Conservation (phyloP, 1,284 basidiomycete genomes). For the Cutaneotrichosporon daszewskae region DNA sequence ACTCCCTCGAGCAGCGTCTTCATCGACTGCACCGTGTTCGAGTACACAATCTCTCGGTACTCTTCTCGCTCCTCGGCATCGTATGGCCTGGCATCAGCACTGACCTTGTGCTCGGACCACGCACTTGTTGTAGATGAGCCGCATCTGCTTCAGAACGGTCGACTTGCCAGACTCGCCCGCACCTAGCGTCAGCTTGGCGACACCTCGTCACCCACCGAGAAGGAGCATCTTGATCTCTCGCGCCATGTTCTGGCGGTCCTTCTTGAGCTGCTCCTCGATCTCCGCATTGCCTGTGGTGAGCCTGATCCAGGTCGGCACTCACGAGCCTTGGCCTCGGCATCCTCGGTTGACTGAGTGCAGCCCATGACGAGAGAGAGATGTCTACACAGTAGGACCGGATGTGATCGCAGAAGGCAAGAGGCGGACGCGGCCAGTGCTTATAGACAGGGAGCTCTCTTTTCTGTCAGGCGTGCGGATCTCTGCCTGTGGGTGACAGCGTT, state of each 20-base stretch:
- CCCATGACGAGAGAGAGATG: slow-evolving; percentile 38
- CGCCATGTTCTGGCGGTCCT: slow-evolving; percentile 83
- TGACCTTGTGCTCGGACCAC: slow-evolving; percentile 5
- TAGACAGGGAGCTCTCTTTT: slow-evolving; percentile 1
- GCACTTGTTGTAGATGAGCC: slow-evolving; percentile 71
- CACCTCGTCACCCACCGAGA: slow-evolving; percentile 53
- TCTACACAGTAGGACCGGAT: slow-evolving; percentile 4
- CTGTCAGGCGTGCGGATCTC: background rate
- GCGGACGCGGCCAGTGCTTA: slow-evolving; percentile 2
- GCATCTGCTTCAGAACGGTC: slow-evolving; percentile 94
- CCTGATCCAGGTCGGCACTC: slow-evolving; percentile 18
- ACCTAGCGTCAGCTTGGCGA: slow-evolving; percentile 10
- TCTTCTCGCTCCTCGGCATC: slow-evolving; percentile 85
- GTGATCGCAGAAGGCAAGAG: background rate
- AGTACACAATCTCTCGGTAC: slow-evolving; percentile 96
- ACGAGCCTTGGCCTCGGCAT: slow-evolving; percentile 47
- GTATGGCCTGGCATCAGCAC: slow-evolving; percentile 56
- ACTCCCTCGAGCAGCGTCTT: slow-evolving; percentile 91
- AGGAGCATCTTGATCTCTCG: slow-evolving; percentile 80
- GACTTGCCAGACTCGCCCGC: slow-evolving; percentile 89
- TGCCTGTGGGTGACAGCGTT: no score
- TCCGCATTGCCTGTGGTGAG: slow-evolving; percentile 63
- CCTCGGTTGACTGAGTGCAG: slow-evolving; percentile 49
- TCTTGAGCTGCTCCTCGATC: slow-evolving; percentile 92
- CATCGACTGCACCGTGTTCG: slow-evolving; percentile 95